Percentiles rank a stretch among this genome's conserved stretches.
Conservation (phyloP, 2,329 filamentous ascomycete genomes). For the Ophiostoma novo-ulmi region DNA sequence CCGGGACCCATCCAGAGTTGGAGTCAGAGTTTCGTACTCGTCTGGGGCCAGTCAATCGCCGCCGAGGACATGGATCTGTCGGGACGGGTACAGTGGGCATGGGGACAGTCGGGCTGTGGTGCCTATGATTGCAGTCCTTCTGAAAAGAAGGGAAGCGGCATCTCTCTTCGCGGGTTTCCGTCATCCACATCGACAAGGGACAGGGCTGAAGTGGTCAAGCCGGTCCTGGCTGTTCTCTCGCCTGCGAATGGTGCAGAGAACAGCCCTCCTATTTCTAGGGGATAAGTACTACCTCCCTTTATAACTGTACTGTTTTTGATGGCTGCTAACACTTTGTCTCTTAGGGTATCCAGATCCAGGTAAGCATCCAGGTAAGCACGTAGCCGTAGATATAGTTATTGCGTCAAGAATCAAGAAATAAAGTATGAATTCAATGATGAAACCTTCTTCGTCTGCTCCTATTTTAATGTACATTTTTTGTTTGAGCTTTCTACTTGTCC, state of each 20-base stretch:
- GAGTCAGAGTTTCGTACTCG: conserved; percentile 92
- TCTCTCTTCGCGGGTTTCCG: not conserved
- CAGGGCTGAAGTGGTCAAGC: conserved; percentile 36
- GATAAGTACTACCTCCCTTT: conserved; percentile 43
- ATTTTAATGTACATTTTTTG: not conserved
- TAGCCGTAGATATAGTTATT: not conserved
- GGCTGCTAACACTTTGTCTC: conserved; percentile 7
- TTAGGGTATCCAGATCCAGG: not conserved
- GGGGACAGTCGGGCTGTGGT: not conserved
- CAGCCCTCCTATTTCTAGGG: conserved; percentile 43
- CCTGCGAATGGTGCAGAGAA: conserved; percentile 47
- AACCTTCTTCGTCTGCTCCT: not conserved
- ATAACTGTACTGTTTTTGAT: not conserved
- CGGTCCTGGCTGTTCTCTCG: conserved; percentile 46
- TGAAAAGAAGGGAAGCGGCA: not conserved
- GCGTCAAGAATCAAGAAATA: not conserved
- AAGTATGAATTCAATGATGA: not conserved
- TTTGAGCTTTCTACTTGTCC: conserved; percentile 13
- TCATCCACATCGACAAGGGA: conserved; percentile 30
- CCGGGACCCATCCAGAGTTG: conserved; percentile 86
- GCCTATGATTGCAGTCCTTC: conserved; percentile 12
- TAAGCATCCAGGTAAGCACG: not conserved
- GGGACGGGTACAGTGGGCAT: not conserved
- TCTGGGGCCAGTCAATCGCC: conserved; percentile 46
- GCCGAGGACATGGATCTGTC: not conserved